These are phyloP conservation scores for Gossypium arboreum DNA, from an alignment of 345 rosid genomes.

Conservation along the genomic window DNA sequence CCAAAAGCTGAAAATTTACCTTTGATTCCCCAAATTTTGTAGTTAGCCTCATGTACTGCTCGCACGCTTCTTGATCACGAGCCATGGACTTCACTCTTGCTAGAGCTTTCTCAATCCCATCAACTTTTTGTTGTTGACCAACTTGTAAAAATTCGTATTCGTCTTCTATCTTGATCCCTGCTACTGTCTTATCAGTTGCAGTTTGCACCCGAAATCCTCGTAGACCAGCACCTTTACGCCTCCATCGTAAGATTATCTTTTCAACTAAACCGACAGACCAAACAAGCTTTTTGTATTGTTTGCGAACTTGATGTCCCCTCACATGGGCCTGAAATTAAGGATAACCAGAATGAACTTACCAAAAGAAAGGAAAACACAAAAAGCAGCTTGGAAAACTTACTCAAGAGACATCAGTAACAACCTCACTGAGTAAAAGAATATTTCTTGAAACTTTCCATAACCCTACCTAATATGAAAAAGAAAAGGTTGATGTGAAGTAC, in stretches of 20 bases:
- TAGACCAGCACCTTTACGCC: conserved; percentile 54
- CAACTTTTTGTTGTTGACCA: conserved; percentile 50
- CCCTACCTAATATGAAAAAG: neutral
- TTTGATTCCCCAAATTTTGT: conserved; percentile 29
- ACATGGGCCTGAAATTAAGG: conserved; percentile 52
- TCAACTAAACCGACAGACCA: conserved; percentile 65
- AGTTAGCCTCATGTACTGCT: conserved; percentile 61
- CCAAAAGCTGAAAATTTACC: conserved; percentile 22
- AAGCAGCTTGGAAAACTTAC: neutral
- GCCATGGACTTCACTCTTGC: conserved; percentile 63
- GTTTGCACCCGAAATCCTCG: conserved; percentile 46
- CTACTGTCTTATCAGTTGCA: neutral
- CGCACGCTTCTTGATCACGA: conserved; percentile 49
- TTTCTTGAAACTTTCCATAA: neutral
- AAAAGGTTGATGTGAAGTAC: conserved; percentile 23
- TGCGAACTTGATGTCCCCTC: conserved; percentile 63
- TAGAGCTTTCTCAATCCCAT: conserved; percentile 56
- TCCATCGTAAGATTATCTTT: conserved; percentile 65
- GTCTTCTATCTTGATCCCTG: conserved; percentile 28
- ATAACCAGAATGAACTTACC: neutral
- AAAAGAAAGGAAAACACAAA: neutral
- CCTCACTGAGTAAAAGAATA: neutral
- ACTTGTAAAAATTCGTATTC: conserved; percentile 53
- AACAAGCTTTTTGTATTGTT: conserved; percentile 52
- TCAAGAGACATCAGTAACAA: neutral